Percentiles rank a stretch among this genome's conserved stretches.
These are phyloP conservation scores for Crithidia sp. DNA, from an alignment of 208 protist species.

Conservation along the genomic window DNA sequence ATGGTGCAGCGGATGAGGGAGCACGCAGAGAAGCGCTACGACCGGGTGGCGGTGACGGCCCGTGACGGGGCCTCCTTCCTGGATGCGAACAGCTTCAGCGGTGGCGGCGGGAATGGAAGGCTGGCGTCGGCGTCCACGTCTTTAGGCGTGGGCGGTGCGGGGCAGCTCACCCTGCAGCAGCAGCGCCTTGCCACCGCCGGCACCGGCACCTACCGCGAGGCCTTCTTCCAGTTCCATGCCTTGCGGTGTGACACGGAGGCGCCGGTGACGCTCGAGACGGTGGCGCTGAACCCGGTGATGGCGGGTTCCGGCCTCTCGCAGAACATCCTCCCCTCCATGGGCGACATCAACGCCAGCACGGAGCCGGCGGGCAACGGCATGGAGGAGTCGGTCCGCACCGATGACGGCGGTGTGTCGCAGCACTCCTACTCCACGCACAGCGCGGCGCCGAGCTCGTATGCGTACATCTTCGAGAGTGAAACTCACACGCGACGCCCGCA, in stretches of 20 bases:
- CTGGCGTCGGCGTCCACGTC: neutral
- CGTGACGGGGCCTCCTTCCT: conserved; percentile 30
- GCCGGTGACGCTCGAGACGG: conserved; percentile 34
- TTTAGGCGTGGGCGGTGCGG: neutral
- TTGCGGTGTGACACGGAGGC: conserved; percentile 30
- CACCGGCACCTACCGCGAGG: conserved; percentile 19
- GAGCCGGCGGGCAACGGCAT: neutral
- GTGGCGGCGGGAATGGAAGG: neutral
- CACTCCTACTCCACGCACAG: conserved; percentile 29
- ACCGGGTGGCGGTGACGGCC: conserved; percentile 19
- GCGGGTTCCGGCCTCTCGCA: conserved; percentile 12
- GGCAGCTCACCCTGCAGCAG: conserved; percentile 20
- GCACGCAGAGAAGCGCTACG: conserved; percentile 54
- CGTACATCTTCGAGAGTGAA: conserved; percentile 34
- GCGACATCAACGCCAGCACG: conserved; percentile 9
- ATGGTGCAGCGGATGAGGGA: conserved; percentile 40
- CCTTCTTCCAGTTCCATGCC: conserved; percentile 38
- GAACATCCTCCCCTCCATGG: conserved; percentile 15
- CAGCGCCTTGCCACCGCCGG: conserved; percentile 25
- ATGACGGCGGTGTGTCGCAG: conserved; percentile 24
- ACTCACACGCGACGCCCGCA: conserved; percentile 20
- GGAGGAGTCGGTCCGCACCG: conserved; percentile 17
- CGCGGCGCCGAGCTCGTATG: conserved; percentile 34
- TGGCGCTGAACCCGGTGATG: conserved; percentile 25
- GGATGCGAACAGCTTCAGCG: conserved; percentile 30